Conservation (phyloP, 2,329 filamentous ascomycete genomes). For the Sclerotinia sclerotiorum region DNA sequence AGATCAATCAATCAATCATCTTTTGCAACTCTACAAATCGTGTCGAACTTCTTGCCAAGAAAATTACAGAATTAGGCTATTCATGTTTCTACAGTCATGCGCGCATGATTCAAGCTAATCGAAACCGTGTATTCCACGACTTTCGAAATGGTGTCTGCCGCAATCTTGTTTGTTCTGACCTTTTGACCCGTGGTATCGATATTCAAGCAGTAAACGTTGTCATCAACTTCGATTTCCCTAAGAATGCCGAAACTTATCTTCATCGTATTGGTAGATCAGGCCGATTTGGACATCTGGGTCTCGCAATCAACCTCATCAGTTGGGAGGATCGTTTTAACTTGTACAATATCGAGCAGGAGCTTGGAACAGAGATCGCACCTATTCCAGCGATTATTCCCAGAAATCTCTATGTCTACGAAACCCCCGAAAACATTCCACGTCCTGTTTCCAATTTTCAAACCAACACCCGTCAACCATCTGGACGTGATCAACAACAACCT, state of each 20-base stretch:
- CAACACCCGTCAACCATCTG: slow-evolving; percentile 34
- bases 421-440: slow-evolving; percentile 89
- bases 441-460: slow-evolving; percentile 59
- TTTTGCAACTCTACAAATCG: slow-evolving; percentile 99
- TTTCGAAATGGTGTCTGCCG: slow-evolving; percentile 98
- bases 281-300: slow-evolving; percentile 92
- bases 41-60: slow-evolving; percentile 95
- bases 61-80: slow-evolving; percentile 98
- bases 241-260: slow-evolving; percentile 98
- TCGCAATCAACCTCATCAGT: slow-evolving; percentile 98
- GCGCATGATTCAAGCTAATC: slow-evolving; percentile 93
- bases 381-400: slow-evolving; percentile 95
- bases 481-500: slow-evolving; percentile 35
- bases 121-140: slow-evolving; percentile 98
- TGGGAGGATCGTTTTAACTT: slow-evolving; percentile 99
- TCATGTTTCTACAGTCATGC: slow-evolving; percentile 99
- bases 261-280: slow-evolving; percentile 98
- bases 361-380: slow-evolving; percentile 96
- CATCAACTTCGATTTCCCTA: slow-evolving; percentile 99
- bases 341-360: slow-evolving; percentile 96
- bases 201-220: slow-evolving; percentile 99
- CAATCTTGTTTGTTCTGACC: slow-evolving; percentile 96
- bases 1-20: slow-evolving; percentile 99
- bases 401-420: slow-evolving; percentile 96
- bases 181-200: slow-evolving; percentile 97